These are phyloP conservation scores for Mortierella polycephala DNA, from an alignment of 371 early-diverging fungal species.

Conservation along the genomic window DNA sequence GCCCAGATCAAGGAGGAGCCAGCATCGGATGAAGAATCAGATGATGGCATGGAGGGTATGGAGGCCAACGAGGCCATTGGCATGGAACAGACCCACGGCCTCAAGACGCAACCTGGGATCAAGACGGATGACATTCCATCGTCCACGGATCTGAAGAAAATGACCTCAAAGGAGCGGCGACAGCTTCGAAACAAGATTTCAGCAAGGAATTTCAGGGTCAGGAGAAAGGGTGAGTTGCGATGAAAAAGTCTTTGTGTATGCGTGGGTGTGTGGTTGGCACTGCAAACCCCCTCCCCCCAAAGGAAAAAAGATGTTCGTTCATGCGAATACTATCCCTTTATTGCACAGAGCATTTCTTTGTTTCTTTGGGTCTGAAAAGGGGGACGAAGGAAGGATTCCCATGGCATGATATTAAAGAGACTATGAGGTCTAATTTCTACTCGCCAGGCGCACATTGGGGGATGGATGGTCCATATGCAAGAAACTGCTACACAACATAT, in stretches of 20 bases:
- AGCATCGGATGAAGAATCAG: conserved; percentile 10
- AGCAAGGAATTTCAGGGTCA: conserved; percentile 87
- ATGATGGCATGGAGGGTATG: conserved; percentile 16
- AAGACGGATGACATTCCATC: conserved; percentile 50
- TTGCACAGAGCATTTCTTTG: background rate
- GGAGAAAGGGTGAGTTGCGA: conserved; percentile 80
- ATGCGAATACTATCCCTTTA: no score
- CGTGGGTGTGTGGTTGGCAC: no score
- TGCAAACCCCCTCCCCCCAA: no score
- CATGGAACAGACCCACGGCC: conserved; percentile 22
- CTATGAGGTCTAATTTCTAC: no score
- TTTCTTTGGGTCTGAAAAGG: background rate
- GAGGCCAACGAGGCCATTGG: background rate
- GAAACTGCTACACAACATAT: background rate
- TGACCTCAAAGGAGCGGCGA: conserved; percentile 85
- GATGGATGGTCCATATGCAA: background rate
- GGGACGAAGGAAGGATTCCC: no score
- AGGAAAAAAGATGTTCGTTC: no score
- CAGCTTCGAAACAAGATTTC: conserved; percentile 92
- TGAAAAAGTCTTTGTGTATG: background rate
- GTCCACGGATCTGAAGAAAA: conserved; percentile 53
- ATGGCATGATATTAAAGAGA: no score
- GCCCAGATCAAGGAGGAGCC: conserved; percentile 21
- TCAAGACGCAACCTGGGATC: conserved; percentile 49
- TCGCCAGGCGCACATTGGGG: background rate